Evolutionary conservation across 2,329 filamentous ascomycete genomes (phyloP).

Genomic region (Nectriaceae sp.): DNA sequence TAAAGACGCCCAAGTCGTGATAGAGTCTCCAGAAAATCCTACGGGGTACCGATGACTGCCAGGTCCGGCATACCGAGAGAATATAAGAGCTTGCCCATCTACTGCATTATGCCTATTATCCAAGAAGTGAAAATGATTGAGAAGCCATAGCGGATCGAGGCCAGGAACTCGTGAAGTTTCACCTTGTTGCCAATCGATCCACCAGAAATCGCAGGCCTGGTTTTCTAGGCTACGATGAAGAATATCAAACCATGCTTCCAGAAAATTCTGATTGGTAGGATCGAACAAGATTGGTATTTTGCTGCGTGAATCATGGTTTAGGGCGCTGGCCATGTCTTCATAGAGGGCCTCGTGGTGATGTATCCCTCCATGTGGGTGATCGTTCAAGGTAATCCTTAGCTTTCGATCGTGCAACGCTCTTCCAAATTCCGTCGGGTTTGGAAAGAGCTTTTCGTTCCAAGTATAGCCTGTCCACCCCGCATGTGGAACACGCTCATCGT

Average conservation of each 20-base stretch:
- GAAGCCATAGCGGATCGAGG: conserved; percentile 64
- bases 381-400: conserved; percentile 59
- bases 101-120: conserved; percentile 39
- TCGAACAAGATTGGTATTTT: conserved; percentile 58
- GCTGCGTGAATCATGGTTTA: conserved; percentile 51
- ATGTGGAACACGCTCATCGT: conserved; percentile 43
- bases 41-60: conserved; percentile 66
- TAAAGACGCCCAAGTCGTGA: conserved; percentile 61
- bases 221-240: conserved; percentile 58
- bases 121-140: conserved; percentile 66
- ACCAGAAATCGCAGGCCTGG: conserved; percentile 64
- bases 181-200: conserved; percentile 70
- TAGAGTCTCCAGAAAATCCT: conserved; percentile 64
- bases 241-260: conserved; percentile 60
- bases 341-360: conserved; percentile 59
- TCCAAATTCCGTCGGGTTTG: conserved; percentile 54
- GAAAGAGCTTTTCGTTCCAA: conserved; percentile 55
- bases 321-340: conserved; percentile 50
- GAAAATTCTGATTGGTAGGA: conserved; percentile 52
- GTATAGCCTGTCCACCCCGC: conserved; percentile 57
- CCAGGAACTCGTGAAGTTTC: conserved; percentile 54
- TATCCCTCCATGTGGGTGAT: conserved; percentile 63
- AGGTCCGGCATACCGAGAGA: conserved; percentile 63
- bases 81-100: conserved; percentile 47
- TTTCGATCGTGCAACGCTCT: conserved; percentile 51